Percentiles rank a stretch among this genome's conserved stretches.
phyloP scores from a whole-genome alignment of 2,329 filamentous ascomycete species.

The Podosphaera xanthii region DNA sequence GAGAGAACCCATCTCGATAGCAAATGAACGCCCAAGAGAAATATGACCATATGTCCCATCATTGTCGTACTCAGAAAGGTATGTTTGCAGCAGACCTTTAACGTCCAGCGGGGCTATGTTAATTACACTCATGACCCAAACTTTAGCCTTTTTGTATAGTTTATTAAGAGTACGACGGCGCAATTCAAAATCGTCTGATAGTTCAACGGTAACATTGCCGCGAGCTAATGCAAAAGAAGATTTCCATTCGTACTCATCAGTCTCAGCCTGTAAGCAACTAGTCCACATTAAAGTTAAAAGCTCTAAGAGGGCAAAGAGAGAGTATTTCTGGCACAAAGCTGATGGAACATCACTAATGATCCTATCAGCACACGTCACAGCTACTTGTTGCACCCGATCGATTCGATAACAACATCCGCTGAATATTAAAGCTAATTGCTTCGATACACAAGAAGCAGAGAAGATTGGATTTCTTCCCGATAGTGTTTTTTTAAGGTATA shows the following conservation, averaged over 20 bases:
- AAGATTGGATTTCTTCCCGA: conserved; percentile 51
- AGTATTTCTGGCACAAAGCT: conserved; percentile 68
- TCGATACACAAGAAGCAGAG: conserved; percentile 75
- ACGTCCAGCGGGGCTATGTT: conserved; percentile 77
- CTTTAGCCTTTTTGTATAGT: conserved; percentile 52
- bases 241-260: conserved; percentile 75
- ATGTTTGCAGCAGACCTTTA: conserved; percentile 87
- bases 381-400: conserved; percentile 70
- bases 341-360: conserved; percentile 74
- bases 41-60: conserved; percentile 80
- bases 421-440: conserved; percentile 68
- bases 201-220: conserved; percentile 59
- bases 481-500: conserved; percentile 57
- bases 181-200: conserved; percentile 83
- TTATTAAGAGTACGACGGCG: conserved; percentile 57
- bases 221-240: conserved; percentile 57
- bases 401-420: conserved; percentile 85
- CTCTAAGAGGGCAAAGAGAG: conserved; percentile 80
- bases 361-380: conserved; percentile 59
- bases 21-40: conserved; percentile 80
- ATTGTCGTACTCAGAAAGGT: conserved; percentile 84
- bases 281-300: conserved; percentile 86
- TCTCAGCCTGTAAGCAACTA: conserved; percentile 81
- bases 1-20: conserved; percentile 69
- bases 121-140: conserved; percentile 62